Conservation (phyloP, 2,329 filamentous ascomycete species). For the Phialophora chinensis region DNA sequence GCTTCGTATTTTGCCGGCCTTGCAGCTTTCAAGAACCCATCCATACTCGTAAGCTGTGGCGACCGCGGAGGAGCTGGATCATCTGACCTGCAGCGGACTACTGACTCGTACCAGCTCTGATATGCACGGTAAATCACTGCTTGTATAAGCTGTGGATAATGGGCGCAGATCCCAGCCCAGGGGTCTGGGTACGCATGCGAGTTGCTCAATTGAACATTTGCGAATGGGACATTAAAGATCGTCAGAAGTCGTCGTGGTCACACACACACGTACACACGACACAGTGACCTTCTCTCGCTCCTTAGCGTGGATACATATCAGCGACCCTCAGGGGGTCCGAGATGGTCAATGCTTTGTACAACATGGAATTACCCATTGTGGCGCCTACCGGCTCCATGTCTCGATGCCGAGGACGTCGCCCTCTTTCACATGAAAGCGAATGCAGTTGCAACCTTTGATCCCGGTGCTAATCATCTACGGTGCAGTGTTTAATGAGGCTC, state of each 20-base stretch:
- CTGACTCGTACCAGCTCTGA: not conserved
- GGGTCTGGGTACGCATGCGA: not conserved
- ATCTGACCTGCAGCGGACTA: not conserved
- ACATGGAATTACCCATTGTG: not conserved
- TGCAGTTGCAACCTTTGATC: not conserved
- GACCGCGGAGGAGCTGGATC: not conserved
- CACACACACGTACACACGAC: no score
- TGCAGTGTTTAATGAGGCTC: not conserved
- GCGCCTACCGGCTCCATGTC: not conserved
- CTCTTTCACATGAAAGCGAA: not conserved
- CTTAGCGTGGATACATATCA: not conserved
- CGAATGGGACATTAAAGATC: not conserved
- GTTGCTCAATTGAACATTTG: not conserved
- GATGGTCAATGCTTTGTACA: not conserved
- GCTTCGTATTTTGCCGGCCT: not conserved
- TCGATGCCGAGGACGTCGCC: not conserved
- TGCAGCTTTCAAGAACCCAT: not conserved
- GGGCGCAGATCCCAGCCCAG: not conserved
- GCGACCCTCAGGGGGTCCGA: not conserved
- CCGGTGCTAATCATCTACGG: not conserved
- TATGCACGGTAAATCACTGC: conserved; percentile 7
- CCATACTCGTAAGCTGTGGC: no score
- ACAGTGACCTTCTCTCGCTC: not conserved
- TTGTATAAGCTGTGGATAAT: conserved; percentile 2
- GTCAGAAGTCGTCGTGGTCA: not conserved